A percentile compares a stretch with the other conserved stretches of the same genome.
Evolutionary conservation across 495 filamentous ascomycete species (phyloP).

Genomic region (Hypoxylon fragiforme): DNA sequence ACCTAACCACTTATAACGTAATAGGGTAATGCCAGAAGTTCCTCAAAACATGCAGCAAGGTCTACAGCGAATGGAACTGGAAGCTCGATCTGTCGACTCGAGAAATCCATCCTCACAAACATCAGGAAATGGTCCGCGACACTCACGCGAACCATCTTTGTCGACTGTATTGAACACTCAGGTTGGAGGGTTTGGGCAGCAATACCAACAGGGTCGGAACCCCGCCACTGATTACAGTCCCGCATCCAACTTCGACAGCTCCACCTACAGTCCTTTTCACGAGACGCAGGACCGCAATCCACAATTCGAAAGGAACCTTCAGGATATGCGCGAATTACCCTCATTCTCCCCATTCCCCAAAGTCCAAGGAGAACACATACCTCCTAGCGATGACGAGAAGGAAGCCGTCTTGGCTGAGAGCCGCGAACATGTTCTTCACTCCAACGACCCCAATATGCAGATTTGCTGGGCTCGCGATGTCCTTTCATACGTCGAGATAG

Average conservation of each 20-base stretch:
- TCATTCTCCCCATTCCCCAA: conserved; percentile 92
- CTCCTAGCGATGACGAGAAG: conserved; percentile 91
- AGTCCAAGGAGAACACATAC: conserved; percentile 84
- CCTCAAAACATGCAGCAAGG: conserved; percentile 85
- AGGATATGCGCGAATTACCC: conserved; percentile 61
- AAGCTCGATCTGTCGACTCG: conserved; percentile 59
- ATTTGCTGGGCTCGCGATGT: conserved; percentile 94
- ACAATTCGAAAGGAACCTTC: conserved; percentile 32
- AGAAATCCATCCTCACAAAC: conserved; percentile 29
- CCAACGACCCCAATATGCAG: conserved; percentile 95
- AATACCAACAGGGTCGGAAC: conserved; percentile 28
- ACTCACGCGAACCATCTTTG: conserved; percentile 39
- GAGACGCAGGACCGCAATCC: conserved; percentile 25
- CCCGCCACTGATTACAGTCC: conserved; percentile 34
- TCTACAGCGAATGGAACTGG: conserved; percentile 83
- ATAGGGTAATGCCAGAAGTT: conserved; percentile 62
- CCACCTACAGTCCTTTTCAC: conserved; percentile 53
- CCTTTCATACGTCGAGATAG: conserved; percentile 83
- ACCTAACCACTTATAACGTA: neutral
- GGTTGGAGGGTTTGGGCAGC: conserved; percentile 38
- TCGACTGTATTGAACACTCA: conserved; percentile 36
- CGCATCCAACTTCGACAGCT: conserved; percentile 48
- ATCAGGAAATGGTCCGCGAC: conserved; percentile 36
- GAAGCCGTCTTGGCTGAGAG: conserved; percentile 84
- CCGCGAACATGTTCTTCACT: conserved; percentile 80